phyloP scores from a whole-genome alignment of 257 asterid genomes.

The Ligustrum vulgare region DNA sequence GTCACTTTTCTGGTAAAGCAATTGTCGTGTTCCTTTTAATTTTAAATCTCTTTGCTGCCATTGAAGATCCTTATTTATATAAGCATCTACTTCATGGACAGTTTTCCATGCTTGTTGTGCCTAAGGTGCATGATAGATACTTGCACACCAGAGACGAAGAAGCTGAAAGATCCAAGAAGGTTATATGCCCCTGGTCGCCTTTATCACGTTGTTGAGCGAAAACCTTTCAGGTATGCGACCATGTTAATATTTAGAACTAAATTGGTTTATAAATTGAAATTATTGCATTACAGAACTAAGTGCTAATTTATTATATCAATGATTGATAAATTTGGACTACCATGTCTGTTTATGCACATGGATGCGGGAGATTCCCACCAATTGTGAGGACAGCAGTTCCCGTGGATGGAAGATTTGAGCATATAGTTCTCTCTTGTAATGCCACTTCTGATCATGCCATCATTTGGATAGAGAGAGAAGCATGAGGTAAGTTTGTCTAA shows the following conservation, averaged over 20 bases:
- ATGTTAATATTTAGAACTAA: background rate
- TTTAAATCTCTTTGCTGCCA: constrained; percentile 11
- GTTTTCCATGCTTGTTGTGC: constrained; percentile 82
- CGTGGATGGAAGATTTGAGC: constrained; percentile 93
- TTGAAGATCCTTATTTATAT: background rate
- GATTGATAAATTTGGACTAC: constrained; percentile 12
- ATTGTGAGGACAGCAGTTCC: constrained; percentile 85
- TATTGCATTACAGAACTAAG: too few relatives aligned
- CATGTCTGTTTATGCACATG: constrained; percentile 23
- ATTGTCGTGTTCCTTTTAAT: background rate
- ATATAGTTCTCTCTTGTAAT: constrained; percentile 81
- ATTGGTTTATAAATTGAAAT: too few relatives aligned
- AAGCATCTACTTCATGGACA: constrained; percentile 29
- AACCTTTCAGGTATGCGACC: constrained; percentile 62
- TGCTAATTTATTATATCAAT: background rate
- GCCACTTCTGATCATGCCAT: constrained; percentile 93
- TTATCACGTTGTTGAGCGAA: constrained; percentile 84
- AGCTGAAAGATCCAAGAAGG: constrained; percentile 82
- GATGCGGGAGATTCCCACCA: constrained; percentile 80
- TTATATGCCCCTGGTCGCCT: constrained; percentile 90
- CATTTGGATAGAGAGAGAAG: constrained; percentile 82
- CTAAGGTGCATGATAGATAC: constrained; percentile 83
- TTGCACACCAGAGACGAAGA: constrained; percentile 74
- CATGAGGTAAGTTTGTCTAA: constrained; percentile 54
- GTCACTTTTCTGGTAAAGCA: constrained; percentile 74